Percentiles rank a stretch among this genome's conserved stretches.
Conservation (phyloP, 306 rosid genomes). For the Dalbergia cochinchinensis region DNA sequence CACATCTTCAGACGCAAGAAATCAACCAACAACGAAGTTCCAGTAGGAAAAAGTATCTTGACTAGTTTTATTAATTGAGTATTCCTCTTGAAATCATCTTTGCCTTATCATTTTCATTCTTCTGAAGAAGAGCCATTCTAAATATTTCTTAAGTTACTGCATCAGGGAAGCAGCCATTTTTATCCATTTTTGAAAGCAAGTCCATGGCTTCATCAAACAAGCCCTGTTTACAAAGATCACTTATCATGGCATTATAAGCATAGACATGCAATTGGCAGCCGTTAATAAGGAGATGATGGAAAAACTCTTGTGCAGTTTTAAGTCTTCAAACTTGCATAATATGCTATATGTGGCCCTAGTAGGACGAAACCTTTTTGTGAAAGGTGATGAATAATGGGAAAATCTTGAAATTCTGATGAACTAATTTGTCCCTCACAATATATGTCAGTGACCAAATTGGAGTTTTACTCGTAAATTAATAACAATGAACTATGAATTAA, state of each 20-base stretch:
- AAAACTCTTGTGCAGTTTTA: too few relatives aligned
- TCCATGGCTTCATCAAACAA: background rate
- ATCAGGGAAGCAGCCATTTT: background rate
- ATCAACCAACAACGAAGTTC: background rate
- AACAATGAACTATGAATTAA: too few relatives aligned
- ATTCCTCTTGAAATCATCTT: background rate
- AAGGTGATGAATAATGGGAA: too few relatives aligned
- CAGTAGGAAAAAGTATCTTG: background rate
- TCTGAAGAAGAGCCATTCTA: background rate
- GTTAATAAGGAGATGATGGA: too few relatives aligned
- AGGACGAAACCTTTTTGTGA: too few relatives aligned
- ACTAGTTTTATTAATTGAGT: background rate
- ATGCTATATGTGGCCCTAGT: too few relatives aligned
- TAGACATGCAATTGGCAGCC: background rate
- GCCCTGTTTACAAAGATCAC: background rate
- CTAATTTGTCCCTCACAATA: too few relatives aligned
- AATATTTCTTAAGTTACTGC: background rate
- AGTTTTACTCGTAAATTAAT: too few relatives aligned
- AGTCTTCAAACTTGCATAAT: too few relatives aligned
- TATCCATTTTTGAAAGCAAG: conserved; percentile 6
- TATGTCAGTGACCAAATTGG: too few relatives aligned
- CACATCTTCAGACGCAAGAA: background rate
- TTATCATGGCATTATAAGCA: background rate
- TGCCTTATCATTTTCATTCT: background rate
- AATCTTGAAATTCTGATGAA: too few relatives aligned